Evolutionary conservation across 1,284 basidiomycete species (phyloP), one percentile per base, ranked within the genome.

Genomic region (Ganoderma lucidum): DNA sequence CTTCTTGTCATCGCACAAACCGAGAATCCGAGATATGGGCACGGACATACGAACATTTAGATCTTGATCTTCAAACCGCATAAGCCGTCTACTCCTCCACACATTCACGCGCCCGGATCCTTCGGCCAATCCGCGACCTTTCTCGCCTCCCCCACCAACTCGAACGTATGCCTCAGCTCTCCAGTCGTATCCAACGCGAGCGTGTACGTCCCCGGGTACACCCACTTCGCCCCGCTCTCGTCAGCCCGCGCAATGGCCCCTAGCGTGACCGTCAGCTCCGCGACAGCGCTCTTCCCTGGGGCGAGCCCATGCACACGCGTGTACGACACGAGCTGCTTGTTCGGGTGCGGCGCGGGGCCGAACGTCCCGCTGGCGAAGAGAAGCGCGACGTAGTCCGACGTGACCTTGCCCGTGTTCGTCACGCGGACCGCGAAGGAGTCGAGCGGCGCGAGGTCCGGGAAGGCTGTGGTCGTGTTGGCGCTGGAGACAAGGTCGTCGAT

Each of bases 301-400:
- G 75, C 72, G 65, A 88, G 80, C 19, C 75, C 72, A 67, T 85
- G 83, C 28, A 85, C 75, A 55, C 87, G 84, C 23, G 81, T 80
- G 75, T 88, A 89, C 4, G 83, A 79, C 8, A 87, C 80, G 58
- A 89, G 84, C 71, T 83, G 78, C 77, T 88, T 88, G 67, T 85
- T 85, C 32, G 87, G 87, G 61, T 81, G 81, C 3, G 87, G 87
- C 28, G 82, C 75, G 2, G 87, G 86, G 2, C 87, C 87, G 35
- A 81, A 83, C 35, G 80, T 80, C 39, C 84, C 83, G 66, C 81
- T 84, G 68, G 84, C 77, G 77, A 88, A 89, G 10, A 88, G 78
- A 59, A 89, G 81, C n/a, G 85, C 83, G 45, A 87, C 86, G 72
- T 86, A 88, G 78, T 89, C 87, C 5, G 87, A 88, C 1, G 82